Evolutionary conservation across 208 protist species (phyloP), one percentile per base, ranked within the genome.

Genomic region (Strigomonas culicis): DNA sequence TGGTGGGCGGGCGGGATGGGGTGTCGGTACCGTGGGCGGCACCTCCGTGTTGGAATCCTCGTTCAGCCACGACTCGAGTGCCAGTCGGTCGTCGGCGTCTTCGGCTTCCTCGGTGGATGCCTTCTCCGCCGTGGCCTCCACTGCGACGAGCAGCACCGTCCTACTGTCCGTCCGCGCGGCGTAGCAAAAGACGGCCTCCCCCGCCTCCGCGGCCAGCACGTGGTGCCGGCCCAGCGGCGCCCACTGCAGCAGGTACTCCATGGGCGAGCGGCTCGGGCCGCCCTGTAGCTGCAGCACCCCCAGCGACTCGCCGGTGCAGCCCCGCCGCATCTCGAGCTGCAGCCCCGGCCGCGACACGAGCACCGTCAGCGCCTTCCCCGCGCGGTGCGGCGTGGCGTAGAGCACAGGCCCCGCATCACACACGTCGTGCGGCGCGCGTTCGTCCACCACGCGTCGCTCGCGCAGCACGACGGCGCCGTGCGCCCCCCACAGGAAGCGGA

Each of bases 401-500:
- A 84, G 52, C 13, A 73, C 80, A 28, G 74, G 66, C 22, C 84
- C 77, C n/a, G 39, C 30, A 31, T 86, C 78, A 58, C 84, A 90
- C 11, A 90, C 68, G 36, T 71, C 34, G 17, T 67, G 60, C 22
- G 80, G 78, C 0, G 74, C 78, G 15, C 60, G 52, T 49, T 84
- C 75, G 0, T 70, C 68, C 6, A 86, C 50, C 25, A 90, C 62
- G 7, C 44, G 50, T 15, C 44, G 62, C 46, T 80, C 78, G 25
- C 63, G 46, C 17, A 84, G 25, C 31, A 90, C 59, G 22, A 83
- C 61, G 10, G 84, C 84, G 8, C 70, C 66, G 7, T 43, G 59
- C 2, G 65, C 51, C 0, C 51, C 55, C 68, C 61, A 82, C 44
- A 76, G 34, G 25, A 85, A 31, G 19, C 78, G 70, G 17, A 86